phyloP scores from a whole-genome alignment of 257 asterid genomes.

The Nicotiana tabacum region DNA sequence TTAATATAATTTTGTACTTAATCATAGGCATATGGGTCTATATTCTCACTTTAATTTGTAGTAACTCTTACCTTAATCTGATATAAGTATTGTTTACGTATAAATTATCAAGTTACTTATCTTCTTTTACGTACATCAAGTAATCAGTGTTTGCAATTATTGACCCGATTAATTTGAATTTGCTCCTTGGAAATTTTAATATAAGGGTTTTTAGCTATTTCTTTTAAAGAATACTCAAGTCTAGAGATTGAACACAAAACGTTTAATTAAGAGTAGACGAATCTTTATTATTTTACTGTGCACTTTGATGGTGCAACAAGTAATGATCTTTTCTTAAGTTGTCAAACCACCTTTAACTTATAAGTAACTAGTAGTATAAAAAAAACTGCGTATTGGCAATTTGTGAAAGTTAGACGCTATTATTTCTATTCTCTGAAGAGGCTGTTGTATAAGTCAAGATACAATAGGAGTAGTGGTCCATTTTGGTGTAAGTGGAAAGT shows the following conservation, averaged over 20 bases:
- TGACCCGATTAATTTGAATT: not conserved
- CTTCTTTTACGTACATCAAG: not conserved
- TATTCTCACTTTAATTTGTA: not conserved
- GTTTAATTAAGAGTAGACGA: not conserved
- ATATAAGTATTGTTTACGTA: not conserved
- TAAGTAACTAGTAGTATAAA: not conserved
- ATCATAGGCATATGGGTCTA: not conserved
- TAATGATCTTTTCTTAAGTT: not conserved
- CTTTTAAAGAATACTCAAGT: not conserved
- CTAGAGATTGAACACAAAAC: not conserved
- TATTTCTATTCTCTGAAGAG: not conserved
- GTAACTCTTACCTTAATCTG: not conserved
- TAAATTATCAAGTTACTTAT: not conserved
- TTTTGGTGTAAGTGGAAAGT: not conserved
- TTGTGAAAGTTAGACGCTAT: not conserved
- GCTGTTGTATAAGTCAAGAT: not conserved
- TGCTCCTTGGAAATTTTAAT: not conserved
- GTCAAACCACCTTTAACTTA: not conserved
- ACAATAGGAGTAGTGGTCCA: slow-evolving; percentile 1
- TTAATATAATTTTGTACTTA: not conserved
- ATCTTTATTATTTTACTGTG: not conserved
- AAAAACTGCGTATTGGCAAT: not conserved
- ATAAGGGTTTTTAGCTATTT: not conserved
- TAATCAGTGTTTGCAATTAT: not conserved
- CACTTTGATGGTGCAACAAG: not conserved